Conservation (phyloP, 2,329 filamentous ascomycete genomes). For the Penicillium nordicum region DNA sequence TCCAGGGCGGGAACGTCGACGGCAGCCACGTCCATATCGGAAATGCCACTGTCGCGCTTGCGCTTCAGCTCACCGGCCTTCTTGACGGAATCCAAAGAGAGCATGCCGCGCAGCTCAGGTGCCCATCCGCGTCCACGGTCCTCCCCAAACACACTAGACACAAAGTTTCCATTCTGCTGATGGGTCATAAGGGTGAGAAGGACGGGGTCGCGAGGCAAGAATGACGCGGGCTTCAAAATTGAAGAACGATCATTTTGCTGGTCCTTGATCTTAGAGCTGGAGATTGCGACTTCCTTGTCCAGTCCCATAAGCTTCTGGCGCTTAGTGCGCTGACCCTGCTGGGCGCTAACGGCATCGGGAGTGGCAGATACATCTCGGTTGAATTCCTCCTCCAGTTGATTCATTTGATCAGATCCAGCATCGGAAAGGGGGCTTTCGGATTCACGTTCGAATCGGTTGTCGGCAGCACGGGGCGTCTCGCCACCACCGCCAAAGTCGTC, state of each 20-base stretch:
- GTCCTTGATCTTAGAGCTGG: constrained; percentile 73
- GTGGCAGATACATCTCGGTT: constrained; percentile 17
- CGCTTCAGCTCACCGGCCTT: constrained; percentile 80
- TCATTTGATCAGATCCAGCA: constrained; percentile 61
- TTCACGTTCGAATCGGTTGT: constrained; percentile 55
- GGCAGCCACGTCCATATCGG: constrained; percentile 69
- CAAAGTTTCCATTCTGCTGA: constrained; percentile 87
- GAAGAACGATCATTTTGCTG: constrained; percentile 82
- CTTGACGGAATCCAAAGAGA: constrained; percentile 80
- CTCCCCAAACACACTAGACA: constrained; percentile 79
- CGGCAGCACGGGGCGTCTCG: constrained; percentile 49
- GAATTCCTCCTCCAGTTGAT: constrained; percentile 49
- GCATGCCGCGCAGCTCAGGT: constrained; percentile 83
- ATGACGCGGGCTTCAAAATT: constrained; percentile 77
- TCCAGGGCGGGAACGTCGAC: constrained; percentile 60
- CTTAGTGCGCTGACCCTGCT: constrained; percentile 69
- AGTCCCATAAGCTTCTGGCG: constrained; percentile 77
- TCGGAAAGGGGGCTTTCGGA: constrained; percentile 69
- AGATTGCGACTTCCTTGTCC: constrained; percentile 77
- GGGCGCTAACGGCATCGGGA: constrained; percentile 54
- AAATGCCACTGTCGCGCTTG: constrained; percentile 85
- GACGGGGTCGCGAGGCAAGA: constrained; percentile 81
- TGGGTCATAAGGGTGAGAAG: constrained; percentile 85
- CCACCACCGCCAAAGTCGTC: constrained; percentile 56
- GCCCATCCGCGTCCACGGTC: constrained; percentile 78